These are phyloP conservation scores for Xanthoconium stramineum DNA, from an alignment of 768 basidiomycete species.

Conservation along the genomic window DNA sequence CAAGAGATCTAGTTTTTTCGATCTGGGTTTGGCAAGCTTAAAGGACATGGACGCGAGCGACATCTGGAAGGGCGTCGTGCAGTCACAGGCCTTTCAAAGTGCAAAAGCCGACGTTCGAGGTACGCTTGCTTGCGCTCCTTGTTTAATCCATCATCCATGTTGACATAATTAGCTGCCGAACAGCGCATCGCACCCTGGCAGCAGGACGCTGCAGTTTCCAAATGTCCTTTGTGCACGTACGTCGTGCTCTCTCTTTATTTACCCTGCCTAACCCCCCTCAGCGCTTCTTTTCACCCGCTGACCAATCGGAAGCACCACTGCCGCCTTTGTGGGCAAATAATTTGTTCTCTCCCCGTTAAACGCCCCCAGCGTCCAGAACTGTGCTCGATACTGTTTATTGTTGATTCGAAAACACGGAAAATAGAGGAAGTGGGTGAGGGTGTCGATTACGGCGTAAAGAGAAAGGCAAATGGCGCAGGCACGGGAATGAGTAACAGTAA, in stretches of 20 bases:
- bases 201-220: slow-evolving; percentile 68
- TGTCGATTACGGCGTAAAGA: slow-evolving; percentile 77
- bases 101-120: slow-evolving; percentile 69
- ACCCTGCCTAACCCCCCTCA: slow-evolving; percentile 21
- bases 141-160: not conserved
- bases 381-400: slow-evolving; percentile 83
- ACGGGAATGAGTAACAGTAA: slow-evolving; percentile 23
- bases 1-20: slow-evolving; percentile 69
- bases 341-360: slow-evolving; percentile 85
- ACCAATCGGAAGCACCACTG: slow-evolving; percentile 97
- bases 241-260: slow-evolving; percentile 20
- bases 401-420: slow-evolving; percentile 69
- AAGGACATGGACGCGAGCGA: slow-evolving; percentile 64
- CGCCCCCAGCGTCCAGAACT: slow-evolving; percentile 58
- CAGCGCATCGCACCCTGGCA: slow-evolving; percentile 96
- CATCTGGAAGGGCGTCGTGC: slow-evolving; percentile 64
- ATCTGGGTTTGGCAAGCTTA: slow-evolving; percentile 56
- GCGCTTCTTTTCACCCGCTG: slow-evolving; percentile 78
- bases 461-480: slow-evolving; percentile 31
- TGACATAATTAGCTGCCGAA: slow-evolving; percentile 57
- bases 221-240: slow-evolving; percentile 85
- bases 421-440: slow-evolving; percentile 86
- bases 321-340: slow-evolving; percentile 86
- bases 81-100: slow-evolving; percentile 39
- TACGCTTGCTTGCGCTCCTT: slow-evolving; percentile 29